Conservation (phyloP, 192 early-diverging fungal species). For the Coemansia sp. region DNA sequence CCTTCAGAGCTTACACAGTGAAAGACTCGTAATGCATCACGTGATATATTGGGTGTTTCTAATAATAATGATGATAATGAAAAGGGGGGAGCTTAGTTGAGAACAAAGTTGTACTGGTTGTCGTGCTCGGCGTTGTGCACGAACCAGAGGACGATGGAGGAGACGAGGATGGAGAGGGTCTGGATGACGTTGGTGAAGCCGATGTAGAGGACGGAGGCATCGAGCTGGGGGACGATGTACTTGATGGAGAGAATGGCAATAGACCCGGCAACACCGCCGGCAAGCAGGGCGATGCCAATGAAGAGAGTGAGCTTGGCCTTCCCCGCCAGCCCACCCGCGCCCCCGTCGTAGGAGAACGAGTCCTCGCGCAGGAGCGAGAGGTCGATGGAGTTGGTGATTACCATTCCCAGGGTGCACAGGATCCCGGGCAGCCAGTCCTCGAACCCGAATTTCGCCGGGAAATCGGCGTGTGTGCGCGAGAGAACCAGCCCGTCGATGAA, state of each 20-base stretch:
- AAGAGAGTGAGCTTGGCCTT: constrained; percentile 57
- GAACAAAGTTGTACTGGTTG: constrained; percentile 56
- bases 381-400: constrained; percentile 58
- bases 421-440: constrained; percentile 58
- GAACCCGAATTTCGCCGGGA: constrained; percentile 42
- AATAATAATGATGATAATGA: background rate
- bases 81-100: constrained; percentile 29
- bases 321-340: constrained; percentile 36
- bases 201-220: constrained; percentile 38
- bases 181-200: constrained; percentile 57
- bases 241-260: constrained; percentile 55
- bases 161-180: constrained; percentile 30
- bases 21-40: background rate
- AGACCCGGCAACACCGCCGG: constrained; percentile 56
- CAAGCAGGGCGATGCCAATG: constrained; percentile 57
- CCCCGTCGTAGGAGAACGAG: constrained; percentile 45
- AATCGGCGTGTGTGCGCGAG: constrained; percentile 25
- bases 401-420: constrained; percentile 55
- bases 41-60: background rate
- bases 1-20: background rate
- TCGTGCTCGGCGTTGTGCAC: constrained; percentile 57
- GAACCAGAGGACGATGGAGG: constrained; percentile 52
- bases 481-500: constrained; percentile 57
- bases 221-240: constrained; percentile 55
- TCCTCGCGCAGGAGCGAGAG: constrained; percentile 53